phyloP scores from a whole-genome alignment of 1,284 basidiomycete species.

The Cystobasidiaceae sp. region DNA sequence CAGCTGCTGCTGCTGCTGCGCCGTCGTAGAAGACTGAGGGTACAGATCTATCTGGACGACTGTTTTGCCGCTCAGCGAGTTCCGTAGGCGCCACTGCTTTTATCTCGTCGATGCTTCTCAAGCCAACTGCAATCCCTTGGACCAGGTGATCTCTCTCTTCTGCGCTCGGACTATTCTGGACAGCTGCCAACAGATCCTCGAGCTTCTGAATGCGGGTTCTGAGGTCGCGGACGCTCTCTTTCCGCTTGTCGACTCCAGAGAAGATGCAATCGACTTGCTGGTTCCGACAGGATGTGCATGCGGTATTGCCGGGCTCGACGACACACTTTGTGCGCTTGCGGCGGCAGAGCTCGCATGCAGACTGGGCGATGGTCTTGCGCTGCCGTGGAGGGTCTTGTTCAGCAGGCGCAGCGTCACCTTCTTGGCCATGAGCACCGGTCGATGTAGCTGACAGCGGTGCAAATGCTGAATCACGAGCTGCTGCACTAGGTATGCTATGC shows the following conservation, averaged over 20 bases:
- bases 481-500: no score
- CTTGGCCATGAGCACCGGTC: neutral
- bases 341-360: constrained; percentile 21
- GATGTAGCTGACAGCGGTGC: no score
- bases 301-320: neutral
- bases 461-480: no score
- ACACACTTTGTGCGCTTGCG: constrained; percentile 19
- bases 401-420: neutral
- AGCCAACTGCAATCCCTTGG: no score
- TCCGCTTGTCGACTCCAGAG: constrained; percentile 18
- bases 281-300: constrained; percentile 1
- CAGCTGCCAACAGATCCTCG: neutral
- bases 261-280: neutral
- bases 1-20: no score
- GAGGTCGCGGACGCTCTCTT: constrained; percentile 12
- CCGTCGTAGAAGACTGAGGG: no score
- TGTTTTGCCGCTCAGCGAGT: no score
- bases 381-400: no score
- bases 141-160: neutral
- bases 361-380: constrained; percentile 14
- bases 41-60: no score
- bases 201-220: neutral
- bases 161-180: neutral
- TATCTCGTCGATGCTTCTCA: no score
- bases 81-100: no score